Evolutionary conservation across 352 stramenopile species (phyloP).

Genomic region (Phytophthora palmivora): DNA sequence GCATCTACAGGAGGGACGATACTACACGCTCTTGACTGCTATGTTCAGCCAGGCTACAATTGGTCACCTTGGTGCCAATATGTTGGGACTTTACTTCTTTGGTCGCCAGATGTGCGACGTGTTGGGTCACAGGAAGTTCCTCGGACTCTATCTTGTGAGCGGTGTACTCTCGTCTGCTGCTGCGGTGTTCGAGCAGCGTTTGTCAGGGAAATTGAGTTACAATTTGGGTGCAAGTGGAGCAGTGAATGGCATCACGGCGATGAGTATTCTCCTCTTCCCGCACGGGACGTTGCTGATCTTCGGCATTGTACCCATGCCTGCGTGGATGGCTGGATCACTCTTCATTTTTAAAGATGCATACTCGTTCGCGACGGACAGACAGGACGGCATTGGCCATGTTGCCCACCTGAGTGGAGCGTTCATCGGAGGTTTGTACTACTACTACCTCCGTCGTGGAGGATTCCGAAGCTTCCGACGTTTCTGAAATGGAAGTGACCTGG

Average conservation of each 20-base stretch:
- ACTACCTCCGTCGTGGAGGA: constrained; percentile 48
- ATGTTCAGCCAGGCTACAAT: constrained; percentile 76
- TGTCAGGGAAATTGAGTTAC: constrained; percentile 45
- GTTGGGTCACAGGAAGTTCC: constrained; percentile 68
- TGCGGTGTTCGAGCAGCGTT: constrained; percentile 68
- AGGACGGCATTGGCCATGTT: constrained; percentile 76
- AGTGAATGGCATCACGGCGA: constrained; percentile 80
- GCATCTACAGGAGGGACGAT: constrained; percentile 63
- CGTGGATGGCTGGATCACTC: constrained; percentile 69
- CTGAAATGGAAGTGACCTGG: constrained; percentile 3
- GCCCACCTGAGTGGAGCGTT: constrained; percentile 75
- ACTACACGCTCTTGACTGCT: constrained; percentile 79
- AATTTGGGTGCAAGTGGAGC: constrained; percentile 81
- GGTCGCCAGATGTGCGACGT: constrained; percentile 73
- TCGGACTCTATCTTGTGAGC: constrained; percentile 77
- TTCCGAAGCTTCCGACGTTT: constrained; percentile 41
- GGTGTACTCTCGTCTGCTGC: constrained; percentile 70
- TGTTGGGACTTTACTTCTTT: constrained; percentile 84
- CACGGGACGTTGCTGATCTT: constrained; percentile 81
- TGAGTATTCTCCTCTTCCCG: constrained; percentile 76
- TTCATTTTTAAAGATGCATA: constrained; percentile 85
- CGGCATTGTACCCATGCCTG: constrained; percentile 74
- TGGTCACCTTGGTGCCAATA: constrained; percentile 72
- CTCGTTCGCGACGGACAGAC: constrained; percentile 52
- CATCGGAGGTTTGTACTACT: constrained; percentile 70